Conservation (phyloP, 148 eudicot genomes). For the Chenopodium album region DNA sequence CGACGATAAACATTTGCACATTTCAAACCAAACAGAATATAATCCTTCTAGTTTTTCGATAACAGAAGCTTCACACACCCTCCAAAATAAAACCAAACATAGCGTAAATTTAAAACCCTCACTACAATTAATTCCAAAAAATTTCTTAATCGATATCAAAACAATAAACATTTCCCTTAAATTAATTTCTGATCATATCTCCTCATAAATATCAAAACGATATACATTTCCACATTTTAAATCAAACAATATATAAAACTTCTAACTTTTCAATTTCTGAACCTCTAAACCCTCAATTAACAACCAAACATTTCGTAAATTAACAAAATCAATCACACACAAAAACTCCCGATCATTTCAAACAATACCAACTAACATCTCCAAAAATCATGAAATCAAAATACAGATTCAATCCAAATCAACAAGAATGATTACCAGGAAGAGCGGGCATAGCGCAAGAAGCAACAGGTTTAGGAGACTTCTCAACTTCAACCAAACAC, state of each 20-base stretch:
- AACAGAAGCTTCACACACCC: too few relatives aligned
- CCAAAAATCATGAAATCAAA: not conserved
- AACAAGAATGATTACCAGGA: conserved; percentile 47
- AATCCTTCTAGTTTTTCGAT: too few relatives aligned
- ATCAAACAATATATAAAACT: not conserved
- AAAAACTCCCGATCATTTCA: too few relatives aligned
- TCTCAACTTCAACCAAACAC: conserved; percentile 98
- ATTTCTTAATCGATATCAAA: not conserved
- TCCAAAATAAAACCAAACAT: too few relatives aligned
- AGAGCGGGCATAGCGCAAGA: conserved; percentile 99
- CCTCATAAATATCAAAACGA: not conserved
- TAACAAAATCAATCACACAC: not conserved
- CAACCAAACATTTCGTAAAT: too few relatives aligned
- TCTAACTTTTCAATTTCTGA: too few relatives aligned
- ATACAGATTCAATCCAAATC: not conserved
- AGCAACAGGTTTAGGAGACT: conserved; percentile 96
- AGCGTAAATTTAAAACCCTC: too few relatives aligned
- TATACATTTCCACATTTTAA: not conserved
- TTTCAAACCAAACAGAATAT: too few relatives aligned
- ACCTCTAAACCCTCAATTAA: too few relatives aligned
- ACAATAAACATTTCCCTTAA: not conserved
- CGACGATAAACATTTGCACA: too few relatives aligned
- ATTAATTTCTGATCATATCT: not conserved
- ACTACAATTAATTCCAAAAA: too few relatives aligned
- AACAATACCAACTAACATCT: too few relatives aligned